A percentile compares a stretch with the other conserved stretches of the same genome.
phyloP scores from a whole-genome alignment of 2,329 filamentous ascomycete species.

The Monosporascus sp. region DNA sequence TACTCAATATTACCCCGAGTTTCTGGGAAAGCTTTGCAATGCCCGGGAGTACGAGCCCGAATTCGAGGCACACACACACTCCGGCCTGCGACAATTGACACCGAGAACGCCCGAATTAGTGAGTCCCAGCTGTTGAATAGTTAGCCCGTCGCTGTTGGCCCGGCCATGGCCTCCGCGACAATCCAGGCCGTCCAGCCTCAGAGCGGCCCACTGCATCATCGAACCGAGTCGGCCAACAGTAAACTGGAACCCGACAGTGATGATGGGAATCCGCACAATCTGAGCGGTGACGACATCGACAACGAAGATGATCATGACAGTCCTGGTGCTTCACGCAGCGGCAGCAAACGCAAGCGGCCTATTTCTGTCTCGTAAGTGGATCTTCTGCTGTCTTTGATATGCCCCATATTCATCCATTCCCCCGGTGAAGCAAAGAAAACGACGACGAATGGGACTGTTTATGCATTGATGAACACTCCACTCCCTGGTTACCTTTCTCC shows the following conservation, averaged over 20 bases:
- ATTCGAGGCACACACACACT: constrained; percentile 11
- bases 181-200: constrained; percentile 16
- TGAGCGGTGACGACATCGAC: constrained; percentile 40
- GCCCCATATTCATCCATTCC: neutral
- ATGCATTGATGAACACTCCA: too few species aligned
- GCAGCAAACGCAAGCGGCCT: constrained; percentile 56
- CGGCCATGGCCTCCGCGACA: neutral
- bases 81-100: constrained; percentile 10
- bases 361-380: constrained; percentile 54
- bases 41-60: constrained; percentile 18
- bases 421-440: too few species aligned
- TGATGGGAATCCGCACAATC: constrained; percentile 32
- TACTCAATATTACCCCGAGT: constrained; percentile 44
- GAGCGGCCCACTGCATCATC: constrained; percentile 14
- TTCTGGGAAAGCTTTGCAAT: constrained; percentile 15
- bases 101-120: constrained; percentile 11
- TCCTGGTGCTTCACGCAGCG: constrained; percentile 35
- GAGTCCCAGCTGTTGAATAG: constrained; percentile 12
- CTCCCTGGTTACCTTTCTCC: too few species aligned
- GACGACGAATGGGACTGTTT: too few species aligned
- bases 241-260: constrained; percentile 42
- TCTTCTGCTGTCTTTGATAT: constrained; percentile 4
- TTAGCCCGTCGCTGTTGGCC: neutral
- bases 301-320: constrained; percentile 33
- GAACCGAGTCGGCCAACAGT: constrained; percentile 19